phyloP scores from a whole-genome alignment of 108 stramenopile species.

The Conticribra weissflogii region DNA sequence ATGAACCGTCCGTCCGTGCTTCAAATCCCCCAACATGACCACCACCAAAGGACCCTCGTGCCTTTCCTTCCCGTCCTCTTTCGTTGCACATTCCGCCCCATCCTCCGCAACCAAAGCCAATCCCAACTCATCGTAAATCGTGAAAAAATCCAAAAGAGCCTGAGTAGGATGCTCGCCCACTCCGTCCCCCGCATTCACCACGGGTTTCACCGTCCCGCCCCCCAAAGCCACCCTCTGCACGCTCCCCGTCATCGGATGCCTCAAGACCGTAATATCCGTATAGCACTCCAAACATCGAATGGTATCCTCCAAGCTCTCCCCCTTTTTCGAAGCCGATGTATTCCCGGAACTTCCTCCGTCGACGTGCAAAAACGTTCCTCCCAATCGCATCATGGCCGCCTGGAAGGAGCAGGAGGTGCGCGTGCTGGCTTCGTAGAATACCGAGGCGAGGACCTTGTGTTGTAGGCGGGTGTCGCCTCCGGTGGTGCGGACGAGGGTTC shows the following conservation, averaged over 20 bases:
- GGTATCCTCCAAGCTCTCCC: constrained; percentile 94
- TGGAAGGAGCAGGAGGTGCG: constrained; percentile 96
- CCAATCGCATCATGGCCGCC: constrained; percentile 93
- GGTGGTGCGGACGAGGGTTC: constrained; percentile 48
- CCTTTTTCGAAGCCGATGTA: constrained; percentile 91
- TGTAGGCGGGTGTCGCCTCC: constrained; percentile 57
- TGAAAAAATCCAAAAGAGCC: constrained; percentile 96
- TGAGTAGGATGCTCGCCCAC: constrained; percentile 98
- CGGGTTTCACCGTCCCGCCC: constrained; percentile 61
- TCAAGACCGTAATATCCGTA: constrained; percentile 89
- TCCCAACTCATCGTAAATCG: constrained; percentile 84
- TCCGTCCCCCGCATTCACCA: constrained; percentile 98
- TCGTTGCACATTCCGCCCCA: constrained; percentile 1
- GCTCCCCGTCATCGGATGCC: constrained; percentile 87
- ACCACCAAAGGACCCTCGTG: constrained; percentile 48
- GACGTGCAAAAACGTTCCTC: constrained; percentile 87
- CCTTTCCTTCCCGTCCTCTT: constrained; percentile 39
- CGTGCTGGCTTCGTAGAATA: constrained; percentile 97
- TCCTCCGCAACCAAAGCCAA: constrained; percentile 9
- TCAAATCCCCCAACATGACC: constrained; percentile 93
- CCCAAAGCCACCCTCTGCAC: constrained; percentile 53
- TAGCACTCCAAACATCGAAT: constrained; percentile 91
- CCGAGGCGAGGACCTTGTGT: constrained; percentile 69
- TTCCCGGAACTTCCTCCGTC: constrained; percentile 64
- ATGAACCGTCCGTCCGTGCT: constrained; percentile 97